Evolutionary conservation across 2,329 filamentous ascomycete genomes (phyloP), one percentile per base, ranked within the genome.

Genomic region (Colletotrichum orbiculare): DNA sequence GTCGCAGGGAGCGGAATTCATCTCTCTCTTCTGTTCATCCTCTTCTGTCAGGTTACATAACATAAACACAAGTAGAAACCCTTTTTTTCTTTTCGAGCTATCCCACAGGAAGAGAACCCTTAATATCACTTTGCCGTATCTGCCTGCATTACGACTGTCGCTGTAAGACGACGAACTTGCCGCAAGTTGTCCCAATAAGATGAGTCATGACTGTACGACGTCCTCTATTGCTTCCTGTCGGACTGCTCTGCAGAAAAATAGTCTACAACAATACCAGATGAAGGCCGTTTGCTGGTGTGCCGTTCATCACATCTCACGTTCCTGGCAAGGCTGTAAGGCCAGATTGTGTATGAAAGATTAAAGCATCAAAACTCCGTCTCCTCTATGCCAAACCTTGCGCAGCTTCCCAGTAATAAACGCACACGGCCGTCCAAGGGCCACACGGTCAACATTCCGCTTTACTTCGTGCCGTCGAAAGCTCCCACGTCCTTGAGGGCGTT

Each of bases 401-500:
- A 47, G 38, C 53, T 37, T 38, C 34, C 25, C 25, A 25, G 9
- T 33, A 61, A 54, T 38, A 41, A 57, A 54, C 42, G 35, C 58
- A 43, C 42, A 2, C 47, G 13, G 47, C 47, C 53, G 34, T 13
- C 17, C 15, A 17, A 43, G 38, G 57, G 42, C 47, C 41, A 12
- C 9, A 35, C 58, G 8, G 34, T 25, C 33, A 35, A 17, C 45
- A n/a, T 39, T 37, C 38, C 43, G 35, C 35, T 12, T 70, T 69
- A 78, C 60, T 77, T 77, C 15, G 66, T 70, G 62, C 80, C 79
- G 66, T 84, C 83, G 71, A 91, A 88, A 9, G 87, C 88, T 17
- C 83, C 87, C 73, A 87, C 78, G 53, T 89, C 86, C 70, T 87
- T 87, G 62, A 94, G 75, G 8, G 86, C 86, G 35, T 82, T 82